phyloP scores from a whole-genome alignment of 176 grass and related monocot genomes.

The Saccharum officinarum region DNA sequence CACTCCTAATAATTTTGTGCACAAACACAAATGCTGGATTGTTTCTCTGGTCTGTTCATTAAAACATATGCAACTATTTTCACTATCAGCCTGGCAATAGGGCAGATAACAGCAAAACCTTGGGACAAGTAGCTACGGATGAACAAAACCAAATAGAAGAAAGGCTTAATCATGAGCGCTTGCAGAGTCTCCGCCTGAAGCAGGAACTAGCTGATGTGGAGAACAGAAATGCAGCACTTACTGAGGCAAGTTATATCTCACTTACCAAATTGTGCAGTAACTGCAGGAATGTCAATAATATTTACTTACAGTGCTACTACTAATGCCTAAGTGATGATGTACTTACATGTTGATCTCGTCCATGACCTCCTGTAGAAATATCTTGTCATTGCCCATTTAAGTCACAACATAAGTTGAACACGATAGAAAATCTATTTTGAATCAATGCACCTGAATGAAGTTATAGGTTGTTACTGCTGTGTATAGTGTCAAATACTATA shows the following conservation, averaged over 20 bases:
- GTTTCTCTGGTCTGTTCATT: conserved; percentile 1
- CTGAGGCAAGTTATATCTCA: conserved; percentile 53
- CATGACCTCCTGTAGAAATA: background rate
- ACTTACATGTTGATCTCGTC: background rate
- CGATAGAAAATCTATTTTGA: conserved; percentile 11
- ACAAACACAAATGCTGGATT: background rate
- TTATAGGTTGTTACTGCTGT: background rate
- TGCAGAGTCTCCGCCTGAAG: conserved; percentile 67
- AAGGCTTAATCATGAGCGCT: conserved; percentile 63
- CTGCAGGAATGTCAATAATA: background rate
- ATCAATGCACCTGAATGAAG: conserved; percentile 6
- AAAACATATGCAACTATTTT: background rate
- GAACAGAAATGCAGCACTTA: conserved; percentile 70
- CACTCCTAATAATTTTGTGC: background rate
- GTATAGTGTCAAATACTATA: background rate
- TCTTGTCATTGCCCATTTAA: background rate
- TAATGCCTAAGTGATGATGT: background rate
- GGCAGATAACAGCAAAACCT: conserved; percentile 43
- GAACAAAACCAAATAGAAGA: conserved; percentile 73
- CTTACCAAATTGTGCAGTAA: background rate
- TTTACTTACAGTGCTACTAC: conserved; percentile 1
- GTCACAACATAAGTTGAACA: background rate
- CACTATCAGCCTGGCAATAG: conserved; percentile 62
- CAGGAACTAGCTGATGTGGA: conserved; percentile 73
- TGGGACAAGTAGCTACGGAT: conserved; percentile 45